Conservation (phyloP, 148 eudicot species). For the Vaccinium corymbosum region DNA sequence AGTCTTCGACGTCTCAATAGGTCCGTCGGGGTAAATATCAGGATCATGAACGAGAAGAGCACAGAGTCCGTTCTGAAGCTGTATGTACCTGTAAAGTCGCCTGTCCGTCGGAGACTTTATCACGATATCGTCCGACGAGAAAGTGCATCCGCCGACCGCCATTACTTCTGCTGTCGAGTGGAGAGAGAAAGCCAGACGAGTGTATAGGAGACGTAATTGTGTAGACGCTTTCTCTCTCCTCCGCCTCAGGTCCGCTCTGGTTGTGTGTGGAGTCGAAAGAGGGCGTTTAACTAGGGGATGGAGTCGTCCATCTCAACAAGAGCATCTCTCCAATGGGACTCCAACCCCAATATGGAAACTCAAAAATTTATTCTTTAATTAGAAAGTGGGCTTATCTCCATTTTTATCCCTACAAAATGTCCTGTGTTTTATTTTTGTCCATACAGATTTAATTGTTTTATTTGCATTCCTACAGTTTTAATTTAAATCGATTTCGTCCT, state of each 20-base stretch:
- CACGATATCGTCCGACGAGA: constrained; percentile 64
- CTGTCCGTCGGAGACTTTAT: constrained; percentile 71
- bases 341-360: not conserved
- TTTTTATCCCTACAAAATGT: no score
- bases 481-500: no score
- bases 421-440: no score
- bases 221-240: not conserved
- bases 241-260: not conserved
- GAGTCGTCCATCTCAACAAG: not conserved
- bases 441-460: no score
- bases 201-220: not conserved
- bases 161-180: constrained; percentile 17
- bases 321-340: not conserved
- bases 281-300: not conserved
- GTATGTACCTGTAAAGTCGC: constrained; percentile 63
- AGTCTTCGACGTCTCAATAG: not conserved
- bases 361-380: not conserved
- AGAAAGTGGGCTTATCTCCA: not conserved
- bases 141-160: constrained; percentile 39
- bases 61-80: constrained; percentile 71
- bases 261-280: not conserved
- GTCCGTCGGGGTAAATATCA: constrained; percentile 49
- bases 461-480: no score
- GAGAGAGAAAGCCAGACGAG: not conserved
- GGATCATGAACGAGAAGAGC: constrained; percentile 91